Conservation (phyloP, 352 stramenopile genomes). For the Pythium plurisporium region DNA sequence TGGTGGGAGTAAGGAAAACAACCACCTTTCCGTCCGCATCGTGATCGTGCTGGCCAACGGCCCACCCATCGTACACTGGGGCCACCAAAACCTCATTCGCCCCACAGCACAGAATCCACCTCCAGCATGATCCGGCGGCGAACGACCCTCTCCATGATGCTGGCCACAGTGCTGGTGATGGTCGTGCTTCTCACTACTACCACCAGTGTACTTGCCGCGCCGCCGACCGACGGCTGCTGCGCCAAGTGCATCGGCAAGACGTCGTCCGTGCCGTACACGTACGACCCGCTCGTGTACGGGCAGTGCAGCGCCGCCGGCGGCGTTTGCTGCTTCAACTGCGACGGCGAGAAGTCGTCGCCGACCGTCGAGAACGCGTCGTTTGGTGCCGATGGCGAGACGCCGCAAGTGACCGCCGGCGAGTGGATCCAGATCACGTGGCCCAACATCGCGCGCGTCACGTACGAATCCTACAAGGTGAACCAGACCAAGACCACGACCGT, state of each 20-base stretch:
- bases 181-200: no score
- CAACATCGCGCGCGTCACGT: conserved; percentile 34
- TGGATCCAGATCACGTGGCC: conserved; percentile 33
- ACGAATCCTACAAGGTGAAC: conserved; percentile 26
- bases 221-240: conserved; percentile 48
- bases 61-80: no score
- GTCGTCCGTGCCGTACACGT: conserved; percentile 46
- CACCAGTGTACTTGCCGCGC: background rate
- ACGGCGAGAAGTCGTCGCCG: conserved; percentile 20
- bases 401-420: conserved; percentile 38
- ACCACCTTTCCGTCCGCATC: background rate
- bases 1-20: no score
- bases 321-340: conserved; percentile 74
- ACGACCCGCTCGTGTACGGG: conserved; percentile 57
- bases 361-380: conserved; percentile 29
- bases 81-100: background rate
- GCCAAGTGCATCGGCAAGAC: conserved; percentile 66
- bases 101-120: background rate
- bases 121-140: conserved; percentile 1
- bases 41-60: background rate
- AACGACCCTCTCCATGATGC: background rate
- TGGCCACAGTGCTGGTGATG: background rate
- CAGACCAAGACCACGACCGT: conserved; percentile 39
- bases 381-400: conserved; percentile 51
- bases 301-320: conserved; percentile 48